These are phyloP conservation scores for Beauveria sp. DNA, from an alignment of 2,329 filamentous ascomycete genomes.

Conservation along the genomic window DNA sequence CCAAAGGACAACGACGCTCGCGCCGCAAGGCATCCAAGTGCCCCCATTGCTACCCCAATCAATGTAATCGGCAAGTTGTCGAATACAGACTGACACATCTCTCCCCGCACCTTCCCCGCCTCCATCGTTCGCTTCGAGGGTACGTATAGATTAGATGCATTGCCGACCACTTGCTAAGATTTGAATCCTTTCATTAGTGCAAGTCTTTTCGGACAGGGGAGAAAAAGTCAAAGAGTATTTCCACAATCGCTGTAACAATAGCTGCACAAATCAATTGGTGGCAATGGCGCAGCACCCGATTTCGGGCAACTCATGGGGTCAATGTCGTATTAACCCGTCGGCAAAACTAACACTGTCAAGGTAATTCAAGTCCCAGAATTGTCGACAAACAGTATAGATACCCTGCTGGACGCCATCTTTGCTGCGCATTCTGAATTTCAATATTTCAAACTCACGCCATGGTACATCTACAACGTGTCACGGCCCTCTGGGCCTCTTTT, in stretches of 20 bases:
- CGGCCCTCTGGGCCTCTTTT: not conserved
- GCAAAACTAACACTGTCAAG: not conserved
- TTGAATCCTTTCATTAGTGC: not conserved
- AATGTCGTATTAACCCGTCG: not conserved
- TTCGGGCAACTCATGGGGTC: not conserved
- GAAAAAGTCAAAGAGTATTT: not conserved
- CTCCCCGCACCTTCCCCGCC: not conserved
- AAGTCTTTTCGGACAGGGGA: not conserved
- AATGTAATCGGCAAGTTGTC: not conserved
- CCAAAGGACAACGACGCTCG: not conserved
- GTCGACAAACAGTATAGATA: not conserved
- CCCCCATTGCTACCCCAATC: not conserved
- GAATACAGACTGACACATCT: not conserved
- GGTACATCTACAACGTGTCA: not conserved
- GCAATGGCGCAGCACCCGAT: not conserved
- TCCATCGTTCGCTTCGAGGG: not conserved
- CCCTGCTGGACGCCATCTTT: not conserved
- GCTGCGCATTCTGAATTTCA: no score
- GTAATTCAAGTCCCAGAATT: not conserved
- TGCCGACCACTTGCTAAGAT: not conserved
- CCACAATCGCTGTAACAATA: not conserved
- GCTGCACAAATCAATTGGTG: not conserved
- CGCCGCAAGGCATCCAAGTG: not conserved
- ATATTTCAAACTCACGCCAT: not conserved
- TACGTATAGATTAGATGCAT: not conserved